Percentiles rank a stretch among this genome's conserved stretches.
Conservation (phyloP, 1,284 basidiomycete genomes). For the Ustilago bromivora region DNA sequence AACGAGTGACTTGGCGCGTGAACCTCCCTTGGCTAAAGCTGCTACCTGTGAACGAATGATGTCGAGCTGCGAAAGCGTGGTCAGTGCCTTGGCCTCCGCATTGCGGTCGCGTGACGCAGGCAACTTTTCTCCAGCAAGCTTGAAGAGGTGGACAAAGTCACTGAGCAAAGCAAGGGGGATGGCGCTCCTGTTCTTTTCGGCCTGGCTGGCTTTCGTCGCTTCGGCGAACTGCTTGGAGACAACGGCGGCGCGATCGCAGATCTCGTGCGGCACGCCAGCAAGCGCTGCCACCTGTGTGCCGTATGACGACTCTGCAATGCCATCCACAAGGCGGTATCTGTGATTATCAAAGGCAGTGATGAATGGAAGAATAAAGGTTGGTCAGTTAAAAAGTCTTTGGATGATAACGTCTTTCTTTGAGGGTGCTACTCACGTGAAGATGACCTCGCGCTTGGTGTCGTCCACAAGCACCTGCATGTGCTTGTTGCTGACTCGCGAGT, state of each 20-base stretch:
- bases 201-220: constrained; percentile 55
- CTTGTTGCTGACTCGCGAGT: constrained; percentile 67
- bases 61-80: constrained; percentile 51
- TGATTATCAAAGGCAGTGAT: background rate
- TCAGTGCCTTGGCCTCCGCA: constrained; percentile 32
- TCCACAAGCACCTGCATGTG: constrained; percentile 69
- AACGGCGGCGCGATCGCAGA: constrained; percentile 64
- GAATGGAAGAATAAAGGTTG: background rate
- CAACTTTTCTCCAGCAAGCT: constrained; percentile 29
- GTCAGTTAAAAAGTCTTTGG: constrained; percentile 9
- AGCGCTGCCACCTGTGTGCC: constrained; percentile 71
- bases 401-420: background rate
- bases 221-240: constrained; percentile 64
- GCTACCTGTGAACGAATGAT: constrained; percentile 57
- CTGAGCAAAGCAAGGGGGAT: constrained; percentile 61
- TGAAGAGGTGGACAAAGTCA: constrained; percentile 66
- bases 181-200: constrained; percentile 54
- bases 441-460: constrained; percentile 62
- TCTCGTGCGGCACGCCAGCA: constrained; percentile 63
- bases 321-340: constrained; percentile 66
- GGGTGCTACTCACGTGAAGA: constrained; percentile 62
- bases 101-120: constrained; percentile 32
- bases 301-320: constrained; percentile 87
- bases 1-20: constrained; percentile 21
- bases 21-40: constrained; percentile 19